Evolutionary conservation across 305 asterid genomes (phyloP), one percentile per base, ranked within the genome.

Genomic region (Fraxinus platypoda): DNA sequence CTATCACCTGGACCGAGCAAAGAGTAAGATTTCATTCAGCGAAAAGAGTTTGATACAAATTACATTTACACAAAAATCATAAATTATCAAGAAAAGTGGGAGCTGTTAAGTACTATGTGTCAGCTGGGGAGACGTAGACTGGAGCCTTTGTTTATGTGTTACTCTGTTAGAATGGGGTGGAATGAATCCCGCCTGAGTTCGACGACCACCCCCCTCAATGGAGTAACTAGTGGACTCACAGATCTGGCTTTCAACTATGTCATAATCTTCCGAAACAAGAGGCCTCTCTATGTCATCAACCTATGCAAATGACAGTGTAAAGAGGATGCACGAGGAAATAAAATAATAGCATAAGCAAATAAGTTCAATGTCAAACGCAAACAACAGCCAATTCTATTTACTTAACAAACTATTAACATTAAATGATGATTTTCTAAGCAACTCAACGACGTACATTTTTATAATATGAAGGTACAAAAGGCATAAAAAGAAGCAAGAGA

Each of bases 201-300:
- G 94, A 81, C 77, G 87, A 84, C 85, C 85, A 35, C 86, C 82
- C 66, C 83, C 91, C 77, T 83, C 97, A 33, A 78, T 71, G 78
- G 89, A 80, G 83, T 84, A 80, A 83, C 72, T 81, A 5, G 88
- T 73, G 83, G 91, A 88, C 78, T 82, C 95, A 76, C 79, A 81
- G 81, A 82, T 82, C 83, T 81, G 89, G 81, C 85, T 89, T 85
- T 91, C 91, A 82, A 83, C 85, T 74, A 83, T 28, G 85, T 80
- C 84, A 76, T 82, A 81, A 89, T 90, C 98, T 83, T 92, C 97
- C 43, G 91, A 82, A 84, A 95, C 81, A 84, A 95, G 94, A 89
- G 98, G 98, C 85, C 97, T 87, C 84, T 94, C 95, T 68, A 94
- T 86, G 84, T 94, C 99, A 87, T 96, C 98, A 81, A 79, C 91